phyloP scores from a whole-genome alignment of 768 basidiomycete genomes.

The Dacryopinax spathularia region DNA sequence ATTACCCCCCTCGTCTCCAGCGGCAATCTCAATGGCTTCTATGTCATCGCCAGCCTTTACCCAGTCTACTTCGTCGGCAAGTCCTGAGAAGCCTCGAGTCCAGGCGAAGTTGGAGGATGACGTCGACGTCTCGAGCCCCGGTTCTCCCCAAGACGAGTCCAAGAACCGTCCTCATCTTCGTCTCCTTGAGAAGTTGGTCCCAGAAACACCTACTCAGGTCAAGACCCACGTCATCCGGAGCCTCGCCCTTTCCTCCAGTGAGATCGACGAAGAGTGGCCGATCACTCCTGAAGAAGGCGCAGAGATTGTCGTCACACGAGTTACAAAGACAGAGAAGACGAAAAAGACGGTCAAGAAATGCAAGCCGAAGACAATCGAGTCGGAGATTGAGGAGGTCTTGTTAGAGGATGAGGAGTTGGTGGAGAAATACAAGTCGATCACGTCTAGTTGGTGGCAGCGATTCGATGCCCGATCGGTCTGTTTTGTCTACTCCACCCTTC shows the following conservation, averaged over 20 bases:
- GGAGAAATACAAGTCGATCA: neutral
- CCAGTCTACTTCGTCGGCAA: neutral
- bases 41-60: neutral
- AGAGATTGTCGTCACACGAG: neutral
- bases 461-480: neutral
- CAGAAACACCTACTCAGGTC: neutral
- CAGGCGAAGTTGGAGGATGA: neutral
- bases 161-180: neutral
- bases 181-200: neutral
- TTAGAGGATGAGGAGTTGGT: neutral
- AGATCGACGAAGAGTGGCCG: conserved; percentile 1
- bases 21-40: neutral
- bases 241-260: neutral
- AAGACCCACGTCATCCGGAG: neutral
- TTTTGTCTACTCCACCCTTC: neutral
- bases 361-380: neutral
- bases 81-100: neutral
- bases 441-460: neutral
- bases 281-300: neutral
- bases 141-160: neutral
- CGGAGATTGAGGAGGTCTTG: neutral
- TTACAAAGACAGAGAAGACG: neutral
- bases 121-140: neutral
- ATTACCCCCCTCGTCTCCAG: neutral
- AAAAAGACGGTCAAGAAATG: neutral